Evolutionary conservation across 1,284 basidiomycete genomes (phyloP), one percentile per base, ranked within the genome.

Genomic region (Fomitopsis palustris): DNA sequence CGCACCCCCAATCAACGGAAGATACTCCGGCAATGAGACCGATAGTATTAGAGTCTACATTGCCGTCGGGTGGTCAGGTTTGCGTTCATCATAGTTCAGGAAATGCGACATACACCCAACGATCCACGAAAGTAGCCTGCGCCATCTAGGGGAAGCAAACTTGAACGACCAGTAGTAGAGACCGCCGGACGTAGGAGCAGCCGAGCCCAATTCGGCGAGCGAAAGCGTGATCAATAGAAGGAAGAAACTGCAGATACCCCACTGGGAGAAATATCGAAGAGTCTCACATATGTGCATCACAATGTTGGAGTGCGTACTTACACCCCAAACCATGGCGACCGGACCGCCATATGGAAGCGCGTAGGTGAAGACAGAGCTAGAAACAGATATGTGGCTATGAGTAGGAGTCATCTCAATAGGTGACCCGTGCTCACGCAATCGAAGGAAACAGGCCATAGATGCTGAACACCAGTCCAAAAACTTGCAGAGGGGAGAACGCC

Each of bases 261-360:
- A 87, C 81, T 85, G 57, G 14, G 27, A 29, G 45, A 2, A n/a
- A 1, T 16, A 9, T 7, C 21, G 14, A 47, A 17, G 42, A 23
- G 12, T 12, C 16, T 25, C 2, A 6, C 23, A 9, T 9, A 25
- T 4, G n/a, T n/a, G n/a, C n/a, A n/a, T n/a, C n/a, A n/a, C n/a
- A n/a, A n/a, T n/a, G n/a, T n/a, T n/a, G n/a, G n/a, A n/a, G n/a
- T n/a, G n/a, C 14, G 42, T 17, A 56, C 86, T 61, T 67, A 89
- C 87, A 31, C 88, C 88, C 88, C 92, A 94, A 5, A 93, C 87
- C 90, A 95, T 92, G 5, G 87, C 82, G 1, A 85, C 81, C 0
- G 88, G 85, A 2, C 90, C 92, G 3, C 92, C 92, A 71, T 92
- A 88, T 0, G 87, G 86, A 31, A 93, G 74, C 0, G 89, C 82